A percentile compares a stretch with the other conserved stretches of the same genome.
These are phyloP conservation scores for Chlorella sp. DNA, from an alignment of 139 green algal genomes.

Conservation along the genomic window DNA sequence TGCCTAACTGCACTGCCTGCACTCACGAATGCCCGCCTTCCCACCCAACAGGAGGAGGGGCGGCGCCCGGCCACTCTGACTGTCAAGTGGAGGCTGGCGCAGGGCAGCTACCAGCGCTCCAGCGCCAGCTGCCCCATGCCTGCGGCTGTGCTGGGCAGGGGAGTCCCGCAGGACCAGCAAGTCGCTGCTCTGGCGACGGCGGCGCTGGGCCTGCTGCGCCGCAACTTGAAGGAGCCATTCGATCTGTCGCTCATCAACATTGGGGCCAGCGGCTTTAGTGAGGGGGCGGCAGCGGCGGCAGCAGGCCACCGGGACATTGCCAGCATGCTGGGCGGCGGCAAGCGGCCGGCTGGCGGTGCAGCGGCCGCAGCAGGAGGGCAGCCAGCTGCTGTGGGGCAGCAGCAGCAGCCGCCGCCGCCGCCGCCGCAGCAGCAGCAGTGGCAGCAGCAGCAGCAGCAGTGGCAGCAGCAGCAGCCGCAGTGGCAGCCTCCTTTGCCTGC, in stretches of 20 bases:
- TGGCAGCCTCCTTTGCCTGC: background rate
- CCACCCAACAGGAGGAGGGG: slow-evolving; percentile 33
- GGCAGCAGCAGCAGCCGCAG: background rate
- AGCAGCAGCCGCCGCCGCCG: background rate
- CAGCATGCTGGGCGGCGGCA: background rate
- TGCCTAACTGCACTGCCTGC: too few species aligned
- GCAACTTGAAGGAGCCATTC: slow-evolving; percentile 57
- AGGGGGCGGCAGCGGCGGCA: slow-evolving; percentile 30
- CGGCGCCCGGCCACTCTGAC: slow-evolving; percentile 59
- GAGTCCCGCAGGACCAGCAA: background rate
- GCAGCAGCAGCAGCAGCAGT: background rate
- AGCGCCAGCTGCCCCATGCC: slow-evolving; percentile 68
- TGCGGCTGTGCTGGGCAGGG: slow-evolving; percentile 1
- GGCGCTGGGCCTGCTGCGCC: slow-evolving; percentile 45
- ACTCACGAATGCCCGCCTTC: too few species aligned
- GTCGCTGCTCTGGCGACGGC: slow-evolving; percentile 42
- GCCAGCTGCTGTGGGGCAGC: background rate
- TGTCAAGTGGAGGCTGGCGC: slow-evolving; percentile 75
- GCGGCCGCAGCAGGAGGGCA: slow-evolving; percentile 12
- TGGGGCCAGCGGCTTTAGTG: slow-evolving; percentile 47
- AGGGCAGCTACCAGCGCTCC: slow-evolving; percentile 58
- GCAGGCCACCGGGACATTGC: background rate
- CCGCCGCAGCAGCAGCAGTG: background rate
- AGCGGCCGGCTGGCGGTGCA: background rate
- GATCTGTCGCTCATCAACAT: slow-evolving; percentile 81